Evolutionary conservation across 306 rosid genomes (phyloP).

Genomic region (Cyamopsis tetragonoloba): DNA sequence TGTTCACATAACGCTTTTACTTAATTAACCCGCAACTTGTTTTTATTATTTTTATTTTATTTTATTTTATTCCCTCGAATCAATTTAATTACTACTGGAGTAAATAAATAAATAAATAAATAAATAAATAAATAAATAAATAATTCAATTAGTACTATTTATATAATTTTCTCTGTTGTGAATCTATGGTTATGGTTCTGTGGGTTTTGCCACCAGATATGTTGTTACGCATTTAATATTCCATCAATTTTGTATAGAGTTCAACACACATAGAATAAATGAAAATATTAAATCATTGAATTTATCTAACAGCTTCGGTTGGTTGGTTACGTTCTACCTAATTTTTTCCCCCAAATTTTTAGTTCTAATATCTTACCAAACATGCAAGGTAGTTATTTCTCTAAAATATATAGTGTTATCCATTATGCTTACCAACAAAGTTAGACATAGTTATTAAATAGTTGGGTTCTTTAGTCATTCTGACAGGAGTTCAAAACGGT

Average conservation of each 20-base stretch:
- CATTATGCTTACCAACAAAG: no score
- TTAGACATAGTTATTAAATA: no score
- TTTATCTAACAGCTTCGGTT: conserved; percentile 9
- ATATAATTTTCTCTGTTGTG: conserved; percentile 6
- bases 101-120: no score
- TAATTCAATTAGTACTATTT: no score
- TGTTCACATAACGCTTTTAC: conserved; percentile 24
- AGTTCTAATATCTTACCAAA: conserved; percentile 19
- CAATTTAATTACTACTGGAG: no score
- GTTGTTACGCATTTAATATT: not conserved
- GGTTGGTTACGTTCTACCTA: conserved; percentile 17
- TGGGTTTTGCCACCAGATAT: conserved; percentile 8
- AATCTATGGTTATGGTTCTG: conserved; percentile 10
- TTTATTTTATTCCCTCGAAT: conserved; percentile 26
- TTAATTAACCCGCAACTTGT: conserved; percentile 26
- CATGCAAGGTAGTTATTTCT: conserved; percentile 22
- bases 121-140: no score
- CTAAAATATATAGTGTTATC: no score
- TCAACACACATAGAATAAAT: not conserved
- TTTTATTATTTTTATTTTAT: no score
- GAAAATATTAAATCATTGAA: not conserved
- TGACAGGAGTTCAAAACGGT: no score
- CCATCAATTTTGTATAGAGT: not conserved
- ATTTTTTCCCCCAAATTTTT: conserved; percentile 3
- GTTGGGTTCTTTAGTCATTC: no score